A percentile compares a stretch with the other conserved stretches of the same genome.
phyloP scores from a whole-genome alignment of 148 eudicot species.

The Tetragonia tetragonoides region DNA sequence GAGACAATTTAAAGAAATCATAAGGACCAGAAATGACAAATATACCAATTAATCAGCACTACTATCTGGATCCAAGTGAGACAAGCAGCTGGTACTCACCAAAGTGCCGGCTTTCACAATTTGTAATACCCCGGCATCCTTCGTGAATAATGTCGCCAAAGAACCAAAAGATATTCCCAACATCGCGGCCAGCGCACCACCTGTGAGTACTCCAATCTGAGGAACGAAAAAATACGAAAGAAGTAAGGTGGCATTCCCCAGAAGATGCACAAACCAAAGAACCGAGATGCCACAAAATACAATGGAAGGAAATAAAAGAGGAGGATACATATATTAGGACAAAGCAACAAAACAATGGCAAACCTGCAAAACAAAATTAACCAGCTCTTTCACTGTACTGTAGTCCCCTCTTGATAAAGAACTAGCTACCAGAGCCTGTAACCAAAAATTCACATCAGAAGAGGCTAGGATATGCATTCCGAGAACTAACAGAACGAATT shows the following conservation, averaged over 20 bases:
- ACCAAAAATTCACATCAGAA: conserved; percentile 11
- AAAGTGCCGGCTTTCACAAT: conserved; percentile 66
- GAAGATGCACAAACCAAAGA: background rate
- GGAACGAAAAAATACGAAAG: conserved; percentile 8
- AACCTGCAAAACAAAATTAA: conserved; percentile 74
- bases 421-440: conserved; percentile 78
- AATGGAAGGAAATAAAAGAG: background rate
- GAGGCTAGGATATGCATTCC: background rate
- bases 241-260: background rate
- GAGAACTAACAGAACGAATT: background rate
- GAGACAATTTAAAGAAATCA: background rate
- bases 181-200: conserved; percentile 58
- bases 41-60: background rate
- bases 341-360: background rate
- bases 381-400: conserved; percentile 56
- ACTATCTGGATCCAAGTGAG: background rate
- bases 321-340: background rate
- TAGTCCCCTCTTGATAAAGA: conserved; percentile 72
- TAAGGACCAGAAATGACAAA: background rate
- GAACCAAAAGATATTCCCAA: conserved; percentile 71
- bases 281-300: background rate
- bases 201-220: conserved; percentile 70
- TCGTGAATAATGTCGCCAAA: conserved; percentile 68
- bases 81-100: conserved; percentile 41
- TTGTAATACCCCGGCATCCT: conserved; percentile 59